Base-by-base conservation (phyloP, 2,329 filamentous ascomycete genomes). In the Cercospora beticola region DNA sequence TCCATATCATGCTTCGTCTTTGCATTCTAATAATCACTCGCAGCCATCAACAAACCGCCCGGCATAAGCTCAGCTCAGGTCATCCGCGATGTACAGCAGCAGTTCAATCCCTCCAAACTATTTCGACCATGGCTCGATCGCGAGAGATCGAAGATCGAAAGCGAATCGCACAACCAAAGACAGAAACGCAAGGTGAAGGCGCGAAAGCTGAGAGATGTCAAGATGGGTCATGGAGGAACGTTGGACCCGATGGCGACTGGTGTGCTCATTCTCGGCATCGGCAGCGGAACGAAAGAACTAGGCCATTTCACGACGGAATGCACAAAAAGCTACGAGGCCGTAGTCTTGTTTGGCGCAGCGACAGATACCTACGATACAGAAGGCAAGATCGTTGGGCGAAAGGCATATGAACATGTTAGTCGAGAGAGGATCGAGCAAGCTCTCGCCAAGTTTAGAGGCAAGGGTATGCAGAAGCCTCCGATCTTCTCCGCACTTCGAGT, bases 161-260 rank as follows among this genome's bases (percentile, higher is more conserved):
- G 83, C 72, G 89, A 92, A 78, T 82, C 82, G 68, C 83, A 86
- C 67, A 83, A 83, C 67, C 87, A 90, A 77, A 85, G 86, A 73
- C 84, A 86, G 73, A 86, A 89, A 69, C 80, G 81, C 1, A 72
- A 67, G 58, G 59, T 72, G 86, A 68, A 71, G 28, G 82, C 82
- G 71, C 82, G 81, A 58, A 84, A 85, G 71, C 88, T 86, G 1
- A 79, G 90, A 5, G 88, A 92, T 70, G 90, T 98, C 74, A 99
- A 98, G 84, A 92, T 98, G 76, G 95, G 95, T 36, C 95, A 99
- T 82, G 95, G 95, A 69, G 95, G 95, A 54, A 99, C 95, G 1
- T 86, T 99, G 18, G 95, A 99, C 77, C 95, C 95, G 28, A 86
- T 97, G 75, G 95, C 95, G 8, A 97, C 94, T 0, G 95, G 95